Conservation (phyloP, 306 rosid species). For the Ormosia emarginata region DNA sequence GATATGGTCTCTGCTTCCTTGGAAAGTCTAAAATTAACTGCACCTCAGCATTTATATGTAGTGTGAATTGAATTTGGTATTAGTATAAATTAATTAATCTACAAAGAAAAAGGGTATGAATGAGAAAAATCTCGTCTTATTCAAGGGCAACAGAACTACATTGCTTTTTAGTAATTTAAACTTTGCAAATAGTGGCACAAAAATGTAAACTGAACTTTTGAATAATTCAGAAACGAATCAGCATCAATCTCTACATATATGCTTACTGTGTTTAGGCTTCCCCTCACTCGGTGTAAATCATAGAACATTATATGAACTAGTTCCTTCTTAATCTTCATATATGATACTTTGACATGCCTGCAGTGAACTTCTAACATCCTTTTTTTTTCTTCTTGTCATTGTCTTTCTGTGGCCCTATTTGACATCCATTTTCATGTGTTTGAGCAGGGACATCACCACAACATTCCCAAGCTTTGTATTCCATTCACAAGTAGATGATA, state of each 20-base stretch:
- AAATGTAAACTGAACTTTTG: not conserved
- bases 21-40: not conserved
- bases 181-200: not conserved
- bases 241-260: not conserved
- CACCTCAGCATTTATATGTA: not conserved
- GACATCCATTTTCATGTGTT: not conserved
- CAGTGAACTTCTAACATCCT: not conserved
- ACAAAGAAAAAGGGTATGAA: not conserved
- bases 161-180: not conserved
- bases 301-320: not conserved
- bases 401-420: not conserved
- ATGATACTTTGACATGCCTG: not conserved
- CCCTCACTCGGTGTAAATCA: not conserved
- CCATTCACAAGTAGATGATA: conserved; percentile 89
- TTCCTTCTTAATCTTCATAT: not conserved
- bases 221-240: not conserved
- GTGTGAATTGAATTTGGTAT: not conserved
- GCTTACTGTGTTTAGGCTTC: not conserved
- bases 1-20: not conserved
- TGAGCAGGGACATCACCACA: conserved; percentile 90
- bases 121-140: not conserved
- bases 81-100: not conserved
- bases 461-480: conserved; percentile 94
- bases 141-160: not conserved
- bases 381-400: not conserved